Conservation (phyloP, 108 stramenopile genomes). For the Skeletonema grethae region DNA sequence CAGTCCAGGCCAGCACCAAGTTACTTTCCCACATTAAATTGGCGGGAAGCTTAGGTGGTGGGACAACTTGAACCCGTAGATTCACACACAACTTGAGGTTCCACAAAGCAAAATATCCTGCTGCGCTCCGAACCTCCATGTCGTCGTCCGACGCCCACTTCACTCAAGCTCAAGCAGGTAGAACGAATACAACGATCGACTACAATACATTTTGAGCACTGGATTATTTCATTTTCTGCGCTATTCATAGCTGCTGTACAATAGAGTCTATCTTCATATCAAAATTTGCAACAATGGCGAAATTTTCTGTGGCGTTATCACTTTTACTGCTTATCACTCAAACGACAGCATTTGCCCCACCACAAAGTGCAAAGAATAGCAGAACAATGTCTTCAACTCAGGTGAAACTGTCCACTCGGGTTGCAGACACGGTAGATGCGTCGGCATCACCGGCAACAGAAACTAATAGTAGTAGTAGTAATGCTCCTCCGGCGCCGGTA, state of each 20-base stretch:
- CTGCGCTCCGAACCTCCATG: neutral
- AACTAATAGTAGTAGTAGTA: slow-evolving; percentile 4
- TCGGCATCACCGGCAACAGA: neutral
- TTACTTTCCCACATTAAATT: neutral
- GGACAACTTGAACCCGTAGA: slow-evolving; percentile 1
- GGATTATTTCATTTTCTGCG: neutral
- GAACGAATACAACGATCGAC: neutral
- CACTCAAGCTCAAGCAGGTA: neutral
- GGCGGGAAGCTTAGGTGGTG: slow-evolving; percentile 1
- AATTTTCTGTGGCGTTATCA: slow-evolving; percentile 23
- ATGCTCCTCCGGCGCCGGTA: neutral
- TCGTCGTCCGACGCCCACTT: neutral
- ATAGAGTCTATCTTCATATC: neutral
- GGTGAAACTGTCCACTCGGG: slow-evolving; percentile 11
- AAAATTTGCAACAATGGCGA: slow-evolving; percentile 8
- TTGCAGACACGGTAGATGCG: slow-evolving; percentile 7
- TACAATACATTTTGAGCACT: neutral
- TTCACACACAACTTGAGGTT: slow-evolving; percentile 2
- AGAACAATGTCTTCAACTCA: neutral
- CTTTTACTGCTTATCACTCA: slow-evolving; percentile 9
- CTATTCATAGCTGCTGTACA: neutral
- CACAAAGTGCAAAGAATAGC: neutral
- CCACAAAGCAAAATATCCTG: slow-evolving; percentile 2
- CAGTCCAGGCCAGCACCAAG: too few species aligned
- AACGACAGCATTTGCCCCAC: slow-evolving; percentile 21